Evolutionary conservation across 108 stramenopile genomes (phyloP).

Genomic region (Skeletonema potamos): DNA sequence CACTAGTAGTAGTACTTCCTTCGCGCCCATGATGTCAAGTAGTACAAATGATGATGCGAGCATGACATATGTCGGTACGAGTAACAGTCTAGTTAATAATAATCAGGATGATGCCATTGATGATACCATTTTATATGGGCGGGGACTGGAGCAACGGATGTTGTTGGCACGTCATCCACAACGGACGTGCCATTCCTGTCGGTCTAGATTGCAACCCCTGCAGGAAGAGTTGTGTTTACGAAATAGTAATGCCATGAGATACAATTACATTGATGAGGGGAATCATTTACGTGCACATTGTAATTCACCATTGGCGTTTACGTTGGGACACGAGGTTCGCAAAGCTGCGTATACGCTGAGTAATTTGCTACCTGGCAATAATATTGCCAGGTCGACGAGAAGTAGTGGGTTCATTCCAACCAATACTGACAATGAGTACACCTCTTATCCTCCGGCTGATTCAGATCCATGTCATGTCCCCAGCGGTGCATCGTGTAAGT

Average conservation of each 20-base stretch:
- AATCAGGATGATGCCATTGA: constrained; percentile 49
- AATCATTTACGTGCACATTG: constrained; percentile 55
- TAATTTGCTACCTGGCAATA: constrained; percentile 72
- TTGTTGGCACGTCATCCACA: constrained; percentile 67
- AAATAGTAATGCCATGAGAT: constrained; percentile 82
- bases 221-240: constrained; percentile 69
- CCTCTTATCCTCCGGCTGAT: constrained; percentile 24
- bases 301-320: constrained; percentile 86
- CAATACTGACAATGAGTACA: constrained; percentile 1
- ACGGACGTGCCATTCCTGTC: constrained; percentile 64
- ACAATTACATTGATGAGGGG: constrained; percentile 83
- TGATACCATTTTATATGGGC: constrained; percentile 60
- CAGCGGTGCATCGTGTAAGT: constrained; percentile 12
- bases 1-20: constrained; percentile 45
- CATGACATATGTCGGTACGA: constrained; percentile 6
- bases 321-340: constrained; percentile 88
- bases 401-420: neutral
- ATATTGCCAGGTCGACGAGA: neutral
- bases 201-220: constrained; percentile 50
- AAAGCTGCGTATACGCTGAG: constrained; percentile 87
- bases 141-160: constrained; percentile 70
- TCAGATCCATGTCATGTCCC: constrained; percentile 20
- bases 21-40: no score
- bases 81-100: neutral
- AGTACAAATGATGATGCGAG: constrained; percentile 1